Conservation (phyloP, 495 filamentous ascomycete species). For the Amphirosellinia nigrospora region DNA sequence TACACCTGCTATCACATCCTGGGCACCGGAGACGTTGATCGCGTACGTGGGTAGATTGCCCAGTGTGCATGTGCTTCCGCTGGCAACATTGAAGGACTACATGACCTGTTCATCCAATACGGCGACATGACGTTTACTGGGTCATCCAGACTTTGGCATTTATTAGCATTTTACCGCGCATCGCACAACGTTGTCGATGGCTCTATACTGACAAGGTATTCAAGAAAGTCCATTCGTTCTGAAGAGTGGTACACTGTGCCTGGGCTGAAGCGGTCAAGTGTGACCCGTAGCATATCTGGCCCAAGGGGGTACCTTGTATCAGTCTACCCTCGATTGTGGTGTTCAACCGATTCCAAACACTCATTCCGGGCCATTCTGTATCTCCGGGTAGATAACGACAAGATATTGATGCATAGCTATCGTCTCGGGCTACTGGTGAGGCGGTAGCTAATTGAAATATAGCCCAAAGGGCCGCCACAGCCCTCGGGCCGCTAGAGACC, state of each 20-base stretch:
- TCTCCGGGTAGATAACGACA: conserved; percentile 5
- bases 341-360: background rate
- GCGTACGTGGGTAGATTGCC: conserved; percentile 61
- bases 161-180: too few species aligned
- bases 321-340: background rate
- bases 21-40: conserved; percentile 47
- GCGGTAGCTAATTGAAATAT: background rate
- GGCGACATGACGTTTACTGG: conserved; percentile 49
- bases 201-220: background rate
- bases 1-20: conserved; percentile 47
- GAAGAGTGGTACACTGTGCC: background rate
- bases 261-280: background rate
- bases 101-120: conserved; percentile 56
- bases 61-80: conserved; percentile 50
- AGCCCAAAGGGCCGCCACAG: background rate
- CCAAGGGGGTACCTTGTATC: background rate
- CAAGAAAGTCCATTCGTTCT: background rate
- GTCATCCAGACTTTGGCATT: background rate
- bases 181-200: too few species aligned
- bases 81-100: conserved; percentile 53
- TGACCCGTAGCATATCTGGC: background rate
- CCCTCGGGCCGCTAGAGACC: background rate
- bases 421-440: background rate
- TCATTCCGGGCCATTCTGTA: background rate
- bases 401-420: background rate